Conservation (phyloP, 2,329 filamentous ascomycete genomes). For the Cladosporium sp. region DNA sequence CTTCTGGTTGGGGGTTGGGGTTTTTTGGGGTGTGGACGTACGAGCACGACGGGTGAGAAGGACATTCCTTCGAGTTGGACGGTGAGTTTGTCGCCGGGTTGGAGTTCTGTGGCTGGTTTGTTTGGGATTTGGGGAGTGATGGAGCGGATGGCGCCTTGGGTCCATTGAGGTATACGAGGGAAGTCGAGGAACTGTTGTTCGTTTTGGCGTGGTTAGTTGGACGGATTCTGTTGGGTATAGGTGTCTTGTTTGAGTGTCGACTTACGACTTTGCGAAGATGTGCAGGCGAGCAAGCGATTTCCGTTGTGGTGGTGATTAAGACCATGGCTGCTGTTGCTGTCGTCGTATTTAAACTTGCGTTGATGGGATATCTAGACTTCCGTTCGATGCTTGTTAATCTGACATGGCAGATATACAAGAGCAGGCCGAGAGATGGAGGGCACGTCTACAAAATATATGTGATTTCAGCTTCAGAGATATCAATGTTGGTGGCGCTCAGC, state of each 20-base stretch:
- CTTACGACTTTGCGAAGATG: not conserved
- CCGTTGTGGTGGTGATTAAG: not conserved
- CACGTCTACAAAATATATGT: not conserved
- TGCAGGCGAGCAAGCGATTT: not conserved
- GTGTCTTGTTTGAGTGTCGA: not conserved
- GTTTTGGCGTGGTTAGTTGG: not conserved
- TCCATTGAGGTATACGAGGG: slow-evolving; percentile 17
- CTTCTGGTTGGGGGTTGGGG: not conserved
- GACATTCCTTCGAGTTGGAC: slow-evolving; percentile 22
- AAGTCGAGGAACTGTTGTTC: slow-evolving; percentile 25
- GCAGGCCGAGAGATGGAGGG: not conserved
- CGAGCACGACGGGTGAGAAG: slow-evolving; percentile 21
- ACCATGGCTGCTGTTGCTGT: not conserved
- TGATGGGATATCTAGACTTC: not conserved
- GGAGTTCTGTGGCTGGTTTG: not conserved
- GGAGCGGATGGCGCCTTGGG: slow-evolving; percentile 17
- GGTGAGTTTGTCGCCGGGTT: slow-evolving; percentile 22
- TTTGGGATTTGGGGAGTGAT: slow-evolving; percentile 11
- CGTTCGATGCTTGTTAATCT: no score
- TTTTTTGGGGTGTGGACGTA: not conserved
- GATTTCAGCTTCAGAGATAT: not conserved
- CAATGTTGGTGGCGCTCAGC: not conserved
- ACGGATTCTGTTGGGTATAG: not conserved
- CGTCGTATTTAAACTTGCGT: not conserved
- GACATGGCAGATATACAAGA: no score